Evolutionary conservation across 352 stramenopile genomes (phyloP).

Genomic region (Phytophthora rubi): DNA sequence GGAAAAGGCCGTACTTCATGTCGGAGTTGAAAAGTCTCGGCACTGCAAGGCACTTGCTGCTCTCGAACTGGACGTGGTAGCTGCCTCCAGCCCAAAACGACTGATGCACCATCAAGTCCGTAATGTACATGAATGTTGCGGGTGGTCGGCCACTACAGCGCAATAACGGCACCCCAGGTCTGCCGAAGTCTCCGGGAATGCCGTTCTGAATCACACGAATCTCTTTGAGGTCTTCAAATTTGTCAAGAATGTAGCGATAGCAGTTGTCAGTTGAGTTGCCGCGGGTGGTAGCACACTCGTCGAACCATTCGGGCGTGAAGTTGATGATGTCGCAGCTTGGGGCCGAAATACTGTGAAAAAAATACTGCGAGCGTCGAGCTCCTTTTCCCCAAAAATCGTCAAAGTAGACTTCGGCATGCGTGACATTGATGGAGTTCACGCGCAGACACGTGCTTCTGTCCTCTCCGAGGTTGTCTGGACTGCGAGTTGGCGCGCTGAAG

Average conservation of each 20-base stretch:
- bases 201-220: constrained; percentile 47
- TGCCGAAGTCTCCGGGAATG: constrained; percentile 49
- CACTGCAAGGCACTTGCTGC: constrained; percentile 54
- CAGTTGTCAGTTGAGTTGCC: constrained; percentile 40
- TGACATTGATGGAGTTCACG: constrained; percentile 53
- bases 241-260: constrained; percentile 60
- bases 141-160: constrained; percentile 52
- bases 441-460: constrained; percentile 53
- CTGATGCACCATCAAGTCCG: constrained; percentile 66
- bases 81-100: constrained; percentile 59
- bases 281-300: constrained; percentile 39
- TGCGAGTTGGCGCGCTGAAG: constrained; percentile 43
- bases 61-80: constrained; percentile 63
- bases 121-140: constrained; percentile 55
- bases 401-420: constrained; percentile 38
- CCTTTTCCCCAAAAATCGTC: constrained; percentile 56
- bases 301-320: constrained; percentile 44
- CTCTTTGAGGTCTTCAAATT: constrained; percentile 46
- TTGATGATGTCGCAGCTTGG: constrained; percentile 53
- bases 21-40: constrained; percentile 48
- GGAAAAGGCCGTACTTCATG: constrained; percentile 55
- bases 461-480: constrained; percentile 38
- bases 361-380: constrained; percentile 42
- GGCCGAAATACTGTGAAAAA: constrained; percentile 55
- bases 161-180: constrained; percentile 51